Conservation (phyloP, 108 stramenopile genomes). For the Parietichytrium sp. region DNA sequence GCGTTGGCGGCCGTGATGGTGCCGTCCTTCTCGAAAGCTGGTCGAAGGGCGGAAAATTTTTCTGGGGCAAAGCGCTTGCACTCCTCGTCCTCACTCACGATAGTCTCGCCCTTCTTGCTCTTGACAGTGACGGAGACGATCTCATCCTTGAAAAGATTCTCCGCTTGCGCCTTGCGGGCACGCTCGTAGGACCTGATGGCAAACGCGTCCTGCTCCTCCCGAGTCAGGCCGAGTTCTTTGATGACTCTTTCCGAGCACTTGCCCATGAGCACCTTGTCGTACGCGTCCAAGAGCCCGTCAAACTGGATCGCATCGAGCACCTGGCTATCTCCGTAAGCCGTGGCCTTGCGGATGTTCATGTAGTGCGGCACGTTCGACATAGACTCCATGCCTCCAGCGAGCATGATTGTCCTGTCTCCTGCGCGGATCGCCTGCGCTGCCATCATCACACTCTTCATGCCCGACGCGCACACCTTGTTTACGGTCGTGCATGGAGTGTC, state of each 20-base stretch:
- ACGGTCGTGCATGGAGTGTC: constrained; percentile 62
- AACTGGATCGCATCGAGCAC: constrained; percentile 79
- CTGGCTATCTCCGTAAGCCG: constrained; percentile 67
- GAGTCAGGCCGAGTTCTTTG: constrained; percentile 65
- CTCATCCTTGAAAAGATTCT: constrained; percentile 74
- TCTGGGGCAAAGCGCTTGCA: constrained; percentile 70
- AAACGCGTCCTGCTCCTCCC: constrained; percentile 90
- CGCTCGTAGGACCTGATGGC: constrained; percentile 79
- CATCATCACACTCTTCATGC: constrained; percentile 74
- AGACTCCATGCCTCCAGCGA: constrained; percentile 92
- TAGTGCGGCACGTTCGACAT: constrained; percentile 96
- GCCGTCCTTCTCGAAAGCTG: constrained; percentile 82
- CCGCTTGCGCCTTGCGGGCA: constrained; percentile 68
- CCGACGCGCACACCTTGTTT: constrained; percentile 94
- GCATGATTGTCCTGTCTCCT: constrained; percentile 60
- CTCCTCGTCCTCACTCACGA: constrained; percentile 78
- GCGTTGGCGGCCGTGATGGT: constrained; percentile 97
- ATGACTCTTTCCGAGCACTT: constrained; percentile 90
- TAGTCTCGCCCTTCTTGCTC: constrained; percentile 56
- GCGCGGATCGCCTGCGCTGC: constrained; percentile 70
- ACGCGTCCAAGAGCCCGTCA: constrained; percentile 93
- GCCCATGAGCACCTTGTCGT: constrained; percentile 95
- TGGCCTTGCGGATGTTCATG: constrained; percentile 70
- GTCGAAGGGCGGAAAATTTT: constrained; percentile 67
- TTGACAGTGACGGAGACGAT: constrained; percentile 65